Percentiles rank a stretch among this genome's conserved stretches.
These are phyloP conservation scores for Acrodontium crateriforme DNA, from an alignment of 2,329 filamentous ascomycete species.

Conservation along the genomic window DNA sequence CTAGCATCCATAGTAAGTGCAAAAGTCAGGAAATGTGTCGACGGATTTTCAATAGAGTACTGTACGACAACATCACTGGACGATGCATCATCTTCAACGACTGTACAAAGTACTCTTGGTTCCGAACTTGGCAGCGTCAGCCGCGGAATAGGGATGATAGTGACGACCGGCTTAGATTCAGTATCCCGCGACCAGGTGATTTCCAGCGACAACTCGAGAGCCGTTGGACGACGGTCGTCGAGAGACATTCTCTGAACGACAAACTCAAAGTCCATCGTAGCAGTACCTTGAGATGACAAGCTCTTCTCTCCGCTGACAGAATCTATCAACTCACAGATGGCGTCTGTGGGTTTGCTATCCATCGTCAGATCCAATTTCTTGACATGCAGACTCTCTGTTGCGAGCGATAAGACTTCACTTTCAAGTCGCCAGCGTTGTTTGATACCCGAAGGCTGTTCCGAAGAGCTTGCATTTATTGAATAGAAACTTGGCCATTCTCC, in stretches of 20 bases:
- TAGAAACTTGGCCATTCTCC: slow-evolving; percentile 81
- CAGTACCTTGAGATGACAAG: slow-evolving; percentile 7
- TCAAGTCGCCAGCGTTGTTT: slow-evolving; percentile 69
- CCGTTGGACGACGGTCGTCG: slow-evolving; percentile 66
- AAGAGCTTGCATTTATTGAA: slow-evolving; percentile 16
- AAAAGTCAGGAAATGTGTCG: slow-evolving; percentile 88
- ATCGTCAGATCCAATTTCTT: slow-evolving; percentile 53
- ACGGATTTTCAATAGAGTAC: slow-evolving; percentile 83
- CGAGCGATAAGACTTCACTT: slow-evolving; percentile 61
- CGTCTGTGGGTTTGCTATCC: slow-evolving; percentile 46
- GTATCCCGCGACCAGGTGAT: slow-evolving; percentile 60
- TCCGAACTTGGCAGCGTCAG: slow-evolving; percentile 72
- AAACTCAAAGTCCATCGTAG: slow-evolving; percentile 28
- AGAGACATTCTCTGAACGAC: slow-evolving; percentile 62
- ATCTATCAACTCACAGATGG: slow-evolving; percentile 36
- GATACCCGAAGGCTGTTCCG: slow-evolving; percentile 42
- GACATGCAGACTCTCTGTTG: slow-evolving; percentile 46
- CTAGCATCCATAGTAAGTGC: slow-evolving; percentile 82
- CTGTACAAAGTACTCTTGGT: slow-evolving; percentile 60
- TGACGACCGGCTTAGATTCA: slow-evolving; percentile 32
- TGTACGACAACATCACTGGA: slow-evolving; percentile 29
- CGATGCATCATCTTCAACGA: slow-evolving; percentile 9
- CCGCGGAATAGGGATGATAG: slow-evolving; percentile 61
- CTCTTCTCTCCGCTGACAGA: slow-evolving; percentile 3
- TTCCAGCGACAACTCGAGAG: slow-evolving; percentile 59